A percentile compares a stretch with the other conserved stretches of the same genome.
Conservation (phyloP, 169 alveolate species). For the Cryptosporidium xiaoi region DNA sequence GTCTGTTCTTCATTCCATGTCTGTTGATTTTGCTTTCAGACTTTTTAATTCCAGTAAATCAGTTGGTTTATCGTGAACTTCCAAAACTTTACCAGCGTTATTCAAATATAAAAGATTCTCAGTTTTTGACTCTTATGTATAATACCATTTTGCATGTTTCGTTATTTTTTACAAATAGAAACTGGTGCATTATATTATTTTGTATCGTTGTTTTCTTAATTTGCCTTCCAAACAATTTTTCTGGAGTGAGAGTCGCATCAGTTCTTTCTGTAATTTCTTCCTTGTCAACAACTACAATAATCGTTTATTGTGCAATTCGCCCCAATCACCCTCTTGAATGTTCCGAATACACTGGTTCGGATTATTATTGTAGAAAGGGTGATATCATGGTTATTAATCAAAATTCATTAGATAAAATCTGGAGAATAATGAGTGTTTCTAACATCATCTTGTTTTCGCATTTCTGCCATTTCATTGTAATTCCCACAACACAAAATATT, state of each 20-base stretch:
- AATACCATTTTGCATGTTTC: slow-evolving; percentile 18
- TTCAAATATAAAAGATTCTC: slow-evolving; percentile 20
- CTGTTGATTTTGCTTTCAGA: slow-evolving; percentile 55
- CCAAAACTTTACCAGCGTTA: slow-evolving; percentile 14
- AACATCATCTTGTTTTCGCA: slow-evolving; percentile 55
- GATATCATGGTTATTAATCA: slow-evolving; percentile 12
- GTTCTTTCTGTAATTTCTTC: slow-evolving; percentile 51
- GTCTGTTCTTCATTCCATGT: slow-evolving; percentile 64
- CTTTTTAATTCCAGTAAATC: slow-evolving; percentile 27
- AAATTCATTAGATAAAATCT: slow-evolving; percentile 1
- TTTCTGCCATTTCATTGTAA: slow-evolving; percentile 47
- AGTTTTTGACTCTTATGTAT: not conserved
- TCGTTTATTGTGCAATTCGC: slow-evolving; percentile 15
- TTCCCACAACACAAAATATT: slow-evolving; percentile 58
- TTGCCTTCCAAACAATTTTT: slow-evolving; percentile 47
- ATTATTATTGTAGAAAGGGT: slow-evolving; percentile 42
- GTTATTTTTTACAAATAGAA: slow-evolving; percentile 33
- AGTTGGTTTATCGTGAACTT: slow-evolving; percentile 26
- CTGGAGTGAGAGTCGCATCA: slow-evolving; percentile 58
- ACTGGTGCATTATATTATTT: slow-evolving; percentile 45
- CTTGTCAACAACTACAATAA: slow-evolving; percentile 44
- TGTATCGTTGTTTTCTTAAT: slow-evolving; percentile 45
- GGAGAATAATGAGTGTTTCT: slow-evolving; percentile 45
- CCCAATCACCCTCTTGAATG: slow-evolving; percentile 52
- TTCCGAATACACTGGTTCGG: not conserved